These are phyloP conservation scores for Macaranga tanarius DNA, from an alignment of 441 rosid genomes.

Conservation along the genomic window DNA sequence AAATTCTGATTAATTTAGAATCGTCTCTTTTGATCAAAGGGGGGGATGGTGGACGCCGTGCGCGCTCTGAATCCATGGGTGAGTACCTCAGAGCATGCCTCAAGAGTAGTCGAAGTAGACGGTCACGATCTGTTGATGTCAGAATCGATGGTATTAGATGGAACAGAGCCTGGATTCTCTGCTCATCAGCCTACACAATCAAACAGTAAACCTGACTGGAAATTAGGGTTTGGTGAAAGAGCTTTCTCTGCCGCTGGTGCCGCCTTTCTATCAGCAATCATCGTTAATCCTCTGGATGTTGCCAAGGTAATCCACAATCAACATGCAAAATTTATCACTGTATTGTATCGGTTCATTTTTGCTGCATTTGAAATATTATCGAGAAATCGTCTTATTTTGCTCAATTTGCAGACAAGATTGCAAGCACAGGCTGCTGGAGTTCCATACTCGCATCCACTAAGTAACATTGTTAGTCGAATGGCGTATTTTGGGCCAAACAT, in stretches of 20 bases:
- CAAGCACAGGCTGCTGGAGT: constrained; percentile 98
- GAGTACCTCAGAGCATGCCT: constrained; percentile 21
- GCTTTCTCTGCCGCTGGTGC: constrained; percentile 92
- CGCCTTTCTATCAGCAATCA: constrained; percentile 71
- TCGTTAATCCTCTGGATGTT: constrained; percentile 87
- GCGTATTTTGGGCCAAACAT: constrained; percentile 83
- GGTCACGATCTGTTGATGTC: constrained; percentile 27
- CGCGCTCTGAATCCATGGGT: constrained; percentile 34
- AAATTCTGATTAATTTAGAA: not conserved
- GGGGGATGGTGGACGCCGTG: constrained; percentile 32
- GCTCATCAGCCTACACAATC: constrained; percentile 28
- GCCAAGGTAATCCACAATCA: constrained; percentile 50
- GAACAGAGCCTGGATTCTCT: constrained; percentile 26
- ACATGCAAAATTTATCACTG: not conserved
- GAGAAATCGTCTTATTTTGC: not conserved
- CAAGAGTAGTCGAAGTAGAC: constrained; percentile 14
- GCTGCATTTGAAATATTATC: not conserved
- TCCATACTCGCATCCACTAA: constrained; percentile 82
- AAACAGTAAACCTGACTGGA: constrained; percentile 24
- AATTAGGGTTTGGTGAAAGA: constrained; percentile 63
- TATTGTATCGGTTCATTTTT: not conserved
- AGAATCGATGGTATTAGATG: constrained; percentile 29
- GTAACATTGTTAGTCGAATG: constrained; percentile 79
- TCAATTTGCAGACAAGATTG: constrained; percentile 67
- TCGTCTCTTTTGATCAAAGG: not conserved